phyloP scores from a whole-genome alignment of 2,329 filamentous ascomycete genomes.

The Hymenoscyphus linearis region DNA sequence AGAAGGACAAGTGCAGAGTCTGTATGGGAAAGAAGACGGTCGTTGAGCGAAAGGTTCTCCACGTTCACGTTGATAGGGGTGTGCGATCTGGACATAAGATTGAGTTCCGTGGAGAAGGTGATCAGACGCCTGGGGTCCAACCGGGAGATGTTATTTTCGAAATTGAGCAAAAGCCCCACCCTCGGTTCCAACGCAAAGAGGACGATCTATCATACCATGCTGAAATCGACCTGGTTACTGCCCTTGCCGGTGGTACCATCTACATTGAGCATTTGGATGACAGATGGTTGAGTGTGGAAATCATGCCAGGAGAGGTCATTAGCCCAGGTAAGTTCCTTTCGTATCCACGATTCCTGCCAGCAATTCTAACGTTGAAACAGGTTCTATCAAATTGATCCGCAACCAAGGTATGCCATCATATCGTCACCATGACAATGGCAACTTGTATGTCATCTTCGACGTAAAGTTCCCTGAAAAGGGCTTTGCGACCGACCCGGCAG shows the following conservation, averaged over 20 bases:
- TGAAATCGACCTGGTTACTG: conserved; percentile 93
- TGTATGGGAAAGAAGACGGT: conserved; percentile 97
- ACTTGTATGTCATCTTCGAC: conserved; percentile 95
- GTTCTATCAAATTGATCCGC: conserved; percentile 85
- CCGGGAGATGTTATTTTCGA: conserved; percentile 97
- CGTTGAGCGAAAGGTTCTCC: conserved; percentile 94
- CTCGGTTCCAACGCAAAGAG: conserved; percentile 90
- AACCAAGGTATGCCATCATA: conserved; percentile 97
- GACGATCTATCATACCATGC: conserved; percentile 94
- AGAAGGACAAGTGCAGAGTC: conserved; percentile 96
- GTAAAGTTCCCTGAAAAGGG: conserved; percentile 91
- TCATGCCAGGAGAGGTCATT: conserved; percentile 91
- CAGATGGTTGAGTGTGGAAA: conserved; percentile 89
- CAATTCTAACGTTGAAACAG: conserved; percentile 42
- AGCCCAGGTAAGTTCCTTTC: conserved; percentile 63
- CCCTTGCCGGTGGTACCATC: conserved; percentile 84
- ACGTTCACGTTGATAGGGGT: conserved; percentile 94
- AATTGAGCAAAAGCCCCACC: conserved; percentile 98
- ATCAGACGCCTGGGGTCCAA: conserved; percentile 88
- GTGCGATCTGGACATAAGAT: conserved; percentile 93
- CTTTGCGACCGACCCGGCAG: conserved; percentile 60
- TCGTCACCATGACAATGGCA: conserved; percentile 91
- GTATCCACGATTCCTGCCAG: conserved; percentile 11
- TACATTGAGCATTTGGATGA: conserved; percentile 97
- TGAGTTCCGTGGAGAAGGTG: conserved; percentile 93